Evolutionary conservation across 306 rosid species (phyloP), one percentile per base, ranked within the genome.

Genomic region (Prunus mume): DNA sequence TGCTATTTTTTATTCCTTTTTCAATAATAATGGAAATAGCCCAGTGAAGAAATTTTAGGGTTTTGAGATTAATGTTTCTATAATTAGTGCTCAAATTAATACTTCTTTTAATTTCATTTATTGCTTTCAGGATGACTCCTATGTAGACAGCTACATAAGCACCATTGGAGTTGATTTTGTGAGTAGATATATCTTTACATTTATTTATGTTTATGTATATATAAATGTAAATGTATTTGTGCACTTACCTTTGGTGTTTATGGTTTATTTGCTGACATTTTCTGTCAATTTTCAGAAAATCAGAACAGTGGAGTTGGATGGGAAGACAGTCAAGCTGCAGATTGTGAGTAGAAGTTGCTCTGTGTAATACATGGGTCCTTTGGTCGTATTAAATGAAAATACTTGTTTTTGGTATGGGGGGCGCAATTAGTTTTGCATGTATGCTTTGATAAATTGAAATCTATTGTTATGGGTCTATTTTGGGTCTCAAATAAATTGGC

Each of bases 161-260:
- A 95, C 98, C 81, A 92, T 95, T 76, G 98, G 98, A 68, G 98
- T 95, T 73, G 98, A 95, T 88, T 95, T 95, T 74, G 98, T 95
- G 61, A 85, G 89, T 73, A 65, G 15, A 54, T 55, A 12, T 63
- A 20, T 46, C 49, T 47, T 4, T 55, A 24, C 6, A 27, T 32
- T 1, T 51, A 1, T 68, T 11, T 3, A 13, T 10, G 2, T 60
- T 2, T 69, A 49, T 50, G 2, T 20, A 13, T 69, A 49, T 50
- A 1, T 20, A 13, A 9, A 38, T 51, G 27, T 50, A n/a, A 9
- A 43, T 54, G 8, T 66, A 19, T 25, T 2, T 30, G 22, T 7
- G 11, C 62, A 2, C 5, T 14, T 15, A 22, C 15, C 30, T 57
- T 45, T 70, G 51, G 57, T 47, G 10, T 68, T 46, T 49, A 32